phyloP scores from a whole-genome alignment of 2,329 filamentous ascomycete genomes.

The Neonectria sp. region DNA sequence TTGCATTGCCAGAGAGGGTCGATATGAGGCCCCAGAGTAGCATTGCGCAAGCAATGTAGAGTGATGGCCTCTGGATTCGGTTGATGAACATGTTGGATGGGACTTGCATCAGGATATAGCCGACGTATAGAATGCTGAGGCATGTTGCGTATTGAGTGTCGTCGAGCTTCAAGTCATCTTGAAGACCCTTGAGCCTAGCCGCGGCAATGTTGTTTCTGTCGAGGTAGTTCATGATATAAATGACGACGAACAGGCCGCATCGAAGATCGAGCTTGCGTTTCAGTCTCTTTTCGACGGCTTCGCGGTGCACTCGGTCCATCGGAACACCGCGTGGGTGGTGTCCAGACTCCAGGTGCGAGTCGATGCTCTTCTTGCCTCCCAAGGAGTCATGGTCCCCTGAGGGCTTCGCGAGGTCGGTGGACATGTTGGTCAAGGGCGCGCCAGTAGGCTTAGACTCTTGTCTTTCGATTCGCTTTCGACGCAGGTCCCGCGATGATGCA shows the following conservation, averaged over 20 bases:
- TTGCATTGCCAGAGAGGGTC: conserved; percentile 67
- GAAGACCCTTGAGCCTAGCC: conserved; percentile 75
- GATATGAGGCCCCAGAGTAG: conserved; percentile 73
- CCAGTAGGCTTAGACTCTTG: not conserved
- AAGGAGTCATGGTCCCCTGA: not conserved
- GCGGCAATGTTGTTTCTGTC: conserved; percentile 79
- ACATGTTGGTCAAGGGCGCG: not conserved
- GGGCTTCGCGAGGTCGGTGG: conserved; percentile 15
- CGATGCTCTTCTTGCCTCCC: conserved; percentile 17
- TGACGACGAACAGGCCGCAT: conserved; percentile 78
- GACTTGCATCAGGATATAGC: conserved; percentile 76
- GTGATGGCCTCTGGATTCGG: conserved; percentile 64
- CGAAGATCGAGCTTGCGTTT: conserved; percentile 80
- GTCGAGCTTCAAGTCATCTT: conserved; percentile 70
- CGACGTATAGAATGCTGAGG: conserved; percentile 76
- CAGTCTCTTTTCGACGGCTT: conserved; percentile 73
- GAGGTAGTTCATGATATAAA: conserved; percentile 83
- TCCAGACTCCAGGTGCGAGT: conserved; percentile 1
- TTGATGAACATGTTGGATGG: conserved; percentile 73
- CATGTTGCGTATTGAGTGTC: conserved; percentile 75
- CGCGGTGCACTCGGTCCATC: conserved; percentile 65
- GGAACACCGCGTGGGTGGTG: not conserved
- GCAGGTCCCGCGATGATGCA: not conserved
- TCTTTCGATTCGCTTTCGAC: not conserved
- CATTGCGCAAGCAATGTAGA: conserved; percentile 69